These are phyloP conservation scores for Dispira simplex DNA, from an alignment of 192 early-diverging fungal genomes.

Conservation along the genomic window DNA sequence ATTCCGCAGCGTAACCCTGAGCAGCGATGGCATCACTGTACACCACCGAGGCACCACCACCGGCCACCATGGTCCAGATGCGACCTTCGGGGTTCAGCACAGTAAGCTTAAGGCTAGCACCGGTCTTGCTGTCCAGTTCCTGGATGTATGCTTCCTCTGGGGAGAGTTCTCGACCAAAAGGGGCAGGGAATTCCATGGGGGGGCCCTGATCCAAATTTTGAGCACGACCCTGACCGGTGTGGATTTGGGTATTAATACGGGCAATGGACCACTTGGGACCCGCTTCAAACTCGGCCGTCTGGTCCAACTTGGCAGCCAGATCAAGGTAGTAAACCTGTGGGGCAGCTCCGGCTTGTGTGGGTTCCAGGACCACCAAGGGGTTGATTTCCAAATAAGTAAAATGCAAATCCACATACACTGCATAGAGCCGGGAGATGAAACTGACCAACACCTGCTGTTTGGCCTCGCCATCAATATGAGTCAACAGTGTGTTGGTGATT, in stretches of 20 bases:
- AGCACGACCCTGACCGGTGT: slow-evolving; percentile 14
- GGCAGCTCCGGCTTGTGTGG: slow-evolving; percentile 26
- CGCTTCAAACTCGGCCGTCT: slow-evolving; percentile 92
- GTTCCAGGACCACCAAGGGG: slow-evolving; percentile 86
- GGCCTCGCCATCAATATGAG: slow-evolving; percentile 41
- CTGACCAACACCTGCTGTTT: slow-evolving; percentile 58
- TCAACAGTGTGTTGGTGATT: slow-evolving; percentile 52
- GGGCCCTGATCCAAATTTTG: slow-evolving; percentile 57
- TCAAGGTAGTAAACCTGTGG: slow-evolving; percentile 84
- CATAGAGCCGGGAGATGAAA: slow-evolving; percentile 84
- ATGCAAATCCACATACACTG: slow-evolving; percentile 91
- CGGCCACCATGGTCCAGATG: slow-evolving; percentile 99
- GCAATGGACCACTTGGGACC: slow-evolving; percentile 94
- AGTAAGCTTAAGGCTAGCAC: slow-evolving; percentile 95
- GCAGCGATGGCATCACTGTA: slow-evolving; percentile 99
- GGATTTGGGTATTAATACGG: slow-evolving; percentile 37
- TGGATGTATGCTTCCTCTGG: slow-evolving; percentile 97
- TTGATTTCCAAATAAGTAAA: slow-evolving; percentile 99
- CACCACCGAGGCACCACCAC: slow-evolving; percentile 96
- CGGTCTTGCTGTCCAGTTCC: slow-evolving; percentile 96
- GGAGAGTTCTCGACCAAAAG: slow-evolving; percentile 92
- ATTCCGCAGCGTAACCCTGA: slow-evolving; percentile 79
- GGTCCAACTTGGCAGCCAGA: slow-evolving; percentile 96
- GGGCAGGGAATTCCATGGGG: slow-evolving; percentile 91
- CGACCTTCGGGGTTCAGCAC: slow-evolving; percentile 90